phyloP scores from a whole-genome alignment of 352 stramenopile genomes.

The Stramenopiles sp. region DNA sequence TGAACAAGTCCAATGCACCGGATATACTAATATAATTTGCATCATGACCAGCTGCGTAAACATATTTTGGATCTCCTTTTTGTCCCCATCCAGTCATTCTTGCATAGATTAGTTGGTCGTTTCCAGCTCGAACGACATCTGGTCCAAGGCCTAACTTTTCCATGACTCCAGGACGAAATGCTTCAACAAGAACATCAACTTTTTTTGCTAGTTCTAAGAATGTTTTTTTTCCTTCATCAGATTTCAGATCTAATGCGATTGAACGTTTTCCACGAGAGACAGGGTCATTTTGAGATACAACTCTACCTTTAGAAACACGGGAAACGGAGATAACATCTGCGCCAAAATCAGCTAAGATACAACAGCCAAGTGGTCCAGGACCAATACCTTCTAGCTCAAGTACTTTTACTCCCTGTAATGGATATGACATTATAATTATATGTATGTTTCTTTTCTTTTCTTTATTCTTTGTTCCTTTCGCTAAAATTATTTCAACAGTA shows the following conservation, averaged over 20 bases:
- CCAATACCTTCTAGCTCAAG: neutral
- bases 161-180: conserved; percentile 58
- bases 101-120: conserved; percentile 53
- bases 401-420: neutral
- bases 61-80: conserved; percentile 49
- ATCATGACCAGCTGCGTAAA: conserved; percentile 17
- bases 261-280: too few species aligned
- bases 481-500: too few species aligned
- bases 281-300: too few species aligned
- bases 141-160: conserved; percentile 55
- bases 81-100: conserved; percentile 56
- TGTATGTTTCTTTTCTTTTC: too few species aligned
- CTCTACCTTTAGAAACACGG: too few species aligned
- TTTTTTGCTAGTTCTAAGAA: conserved; percentile 32
- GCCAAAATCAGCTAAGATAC: neutral
- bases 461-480: too few species aligned
- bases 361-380: neutral
- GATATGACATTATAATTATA: too few species aligned
- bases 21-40: conserved; percentile 24
- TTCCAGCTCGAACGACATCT: conserved; percentile 38
- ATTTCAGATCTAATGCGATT: neutral
- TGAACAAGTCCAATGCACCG: conserved; percentile 15
- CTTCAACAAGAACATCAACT: conserved; percentile 61
- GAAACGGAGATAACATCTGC: too few species aligned
- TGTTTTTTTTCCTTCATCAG: neutral